Conservation (phyloP, 2,329 filamentous ascomycete species). For the Nannizziopsis arthrosporioides region DNA sequence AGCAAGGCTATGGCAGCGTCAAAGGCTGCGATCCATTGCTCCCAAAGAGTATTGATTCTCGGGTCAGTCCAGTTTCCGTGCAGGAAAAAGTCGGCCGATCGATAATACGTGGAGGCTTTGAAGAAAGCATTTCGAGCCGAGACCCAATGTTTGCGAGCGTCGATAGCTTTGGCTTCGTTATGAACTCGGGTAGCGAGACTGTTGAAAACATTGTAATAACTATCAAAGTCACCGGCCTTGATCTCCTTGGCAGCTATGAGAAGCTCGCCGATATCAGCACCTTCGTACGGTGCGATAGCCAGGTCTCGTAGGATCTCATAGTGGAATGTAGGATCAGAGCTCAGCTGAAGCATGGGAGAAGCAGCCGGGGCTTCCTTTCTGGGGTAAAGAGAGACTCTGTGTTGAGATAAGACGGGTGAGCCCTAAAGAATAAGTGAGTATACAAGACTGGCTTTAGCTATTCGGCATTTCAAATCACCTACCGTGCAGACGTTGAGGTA, state of each 20-base stretch:
- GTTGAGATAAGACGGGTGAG: too few relatives aligned
- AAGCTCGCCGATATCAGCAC: slow-evolving; percentile 12
- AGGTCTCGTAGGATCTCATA: slow-evolving; percentile 13
- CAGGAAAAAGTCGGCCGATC: slow-evolving; percentile 34
- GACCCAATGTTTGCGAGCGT: slow-evolving; percentile 10
- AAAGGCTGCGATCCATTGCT: slow-evolving; percentile 26
- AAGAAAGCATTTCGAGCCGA: slow-evolving; percentile 25
- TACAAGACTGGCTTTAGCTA: too few relatives aligned
- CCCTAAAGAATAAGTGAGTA: too few relatives aligned
- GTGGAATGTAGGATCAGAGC: slow-evolving; percentile 13
- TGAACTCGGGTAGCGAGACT: slow-evolving; percentile 13
- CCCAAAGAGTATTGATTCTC: slow-evolving; percentile 30
- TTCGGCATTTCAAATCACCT: too few relatives aligned
- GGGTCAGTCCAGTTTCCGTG: slow-evolving; percentile 32
- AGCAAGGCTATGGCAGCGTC: slow-evolving; percentile 29
- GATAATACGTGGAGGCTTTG: slow-evolving; percentile 31
- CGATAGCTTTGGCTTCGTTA: slow-evolving; percentile 11
- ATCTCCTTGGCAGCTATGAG: slow-evolving; percentile 13
- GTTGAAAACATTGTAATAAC: slow-evolving; percentile 12
- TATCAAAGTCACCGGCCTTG: slow-evolving; percentile 10
- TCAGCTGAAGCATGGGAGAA: slow-evolving; percentile 6
- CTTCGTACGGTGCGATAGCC: slow-evolving; percentile 6
- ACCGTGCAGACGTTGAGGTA: too few relatives aligned
- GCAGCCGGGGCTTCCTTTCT: too few relatives aligned
- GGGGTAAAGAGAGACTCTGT: too few relatives aligned